A percentile compares a stretch with the other conserved stretches of the same genome.
phyloP scores from a whole-genome alignment of 805 yeast genomes.

The Tetrapisispora taiwanensis region DNA sequence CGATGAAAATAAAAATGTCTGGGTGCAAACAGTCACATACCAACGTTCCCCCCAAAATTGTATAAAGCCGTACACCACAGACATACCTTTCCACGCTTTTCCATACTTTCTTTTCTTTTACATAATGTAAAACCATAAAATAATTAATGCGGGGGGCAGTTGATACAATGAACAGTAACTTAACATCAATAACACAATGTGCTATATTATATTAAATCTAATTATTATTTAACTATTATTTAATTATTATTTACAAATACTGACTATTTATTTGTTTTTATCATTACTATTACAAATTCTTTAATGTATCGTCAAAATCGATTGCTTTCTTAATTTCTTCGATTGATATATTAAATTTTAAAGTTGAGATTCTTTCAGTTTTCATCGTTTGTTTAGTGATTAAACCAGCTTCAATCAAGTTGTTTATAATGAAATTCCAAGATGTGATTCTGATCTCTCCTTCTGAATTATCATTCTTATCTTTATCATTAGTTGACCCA shows the following conservation, averaged over 20 bases:
- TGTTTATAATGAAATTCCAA: constrained; percentile 44
- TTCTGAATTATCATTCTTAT: constrained; percentile 18
- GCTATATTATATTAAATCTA: no score
- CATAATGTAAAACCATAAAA: no score
- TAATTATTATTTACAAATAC: background rate
- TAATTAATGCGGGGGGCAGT: background rate
- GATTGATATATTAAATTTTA: constrained; percentile 59
- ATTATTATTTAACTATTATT: no score
- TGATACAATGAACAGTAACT: no score
- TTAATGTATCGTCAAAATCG: constrained; percentile 42
- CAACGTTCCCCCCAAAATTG: background rate
- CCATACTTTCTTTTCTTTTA: no score
- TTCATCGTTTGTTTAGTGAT: constrained; percentile 54
- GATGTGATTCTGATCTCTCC: constrained; percentile 50
- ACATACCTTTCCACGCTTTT: no score
- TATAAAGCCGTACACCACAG: background rate
- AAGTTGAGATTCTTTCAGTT: constrained; percentile 55
- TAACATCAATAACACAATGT: no score
- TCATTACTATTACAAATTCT: constrained; percentile 17
- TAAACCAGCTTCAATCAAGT: constrained; percentile 71
- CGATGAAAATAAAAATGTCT: no score
- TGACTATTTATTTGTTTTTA: background rate
- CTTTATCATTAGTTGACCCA: constrained; percentile 11
- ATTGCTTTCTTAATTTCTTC: constrained; percentile 59
- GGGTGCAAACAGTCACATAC: background rate